A percentile compares a stretch with the other conserved stretches of the same genome.
phyloP scores from a whole-genome alignment of 441 rosid genomes.

The Brassica balearica region DNA sequence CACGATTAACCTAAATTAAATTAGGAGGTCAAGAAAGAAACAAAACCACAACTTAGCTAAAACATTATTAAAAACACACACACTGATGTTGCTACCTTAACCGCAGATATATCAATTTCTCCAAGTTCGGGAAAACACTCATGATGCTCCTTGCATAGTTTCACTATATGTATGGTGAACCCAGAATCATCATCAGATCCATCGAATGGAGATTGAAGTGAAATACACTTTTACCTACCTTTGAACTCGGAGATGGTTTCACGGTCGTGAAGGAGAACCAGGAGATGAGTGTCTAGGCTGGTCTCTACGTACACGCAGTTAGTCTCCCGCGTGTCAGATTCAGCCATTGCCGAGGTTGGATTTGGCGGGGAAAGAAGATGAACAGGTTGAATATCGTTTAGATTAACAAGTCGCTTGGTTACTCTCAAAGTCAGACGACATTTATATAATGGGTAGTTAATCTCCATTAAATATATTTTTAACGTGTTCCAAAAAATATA shows the following conservation, averaged over 20 bases:
- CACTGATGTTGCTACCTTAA: conserved; percentile 25
- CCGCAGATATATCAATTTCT: conserved; percentile 14
- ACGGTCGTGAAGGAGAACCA: not conserved
- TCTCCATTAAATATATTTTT: no score
- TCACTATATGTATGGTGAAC: not conserved
- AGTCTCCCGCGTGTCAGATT: not conserved
- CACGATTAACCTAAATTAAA: conserved; percentile 56
- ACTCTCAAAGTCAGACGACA: not conserved
- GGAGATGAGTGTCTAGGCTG: conserved; percentile 5
- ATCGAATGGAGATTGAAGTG: not conserved
- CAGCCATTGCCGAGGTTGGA: not conserved
- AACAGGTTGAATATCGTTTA: not conserved
- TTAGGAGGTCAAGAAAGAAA: not conserved
- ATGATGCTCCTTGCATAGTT: conserved; percentile 14
- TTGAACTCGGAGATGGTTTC: conserved; percentile 22
- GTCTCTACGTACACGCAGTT: conserved; percentile 15
- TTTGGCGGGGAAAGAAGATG: not conserved
- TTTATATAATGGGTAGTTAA: no score
- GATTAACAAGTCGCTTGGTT: not conserved
- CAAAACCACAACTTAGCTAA: not conserved
- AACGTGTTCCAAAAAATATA: no score
- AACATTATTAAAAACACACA: no score
- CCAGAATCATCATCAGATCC: not conserved
- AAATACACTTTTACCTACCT: conserved; percentile 11
- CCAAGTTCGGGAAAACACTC: conserved; percentile 25